Conservation (phyloP, 2,329 filamentous ascomycete species). For the Penicillium aurantiogriseum region DNA sequence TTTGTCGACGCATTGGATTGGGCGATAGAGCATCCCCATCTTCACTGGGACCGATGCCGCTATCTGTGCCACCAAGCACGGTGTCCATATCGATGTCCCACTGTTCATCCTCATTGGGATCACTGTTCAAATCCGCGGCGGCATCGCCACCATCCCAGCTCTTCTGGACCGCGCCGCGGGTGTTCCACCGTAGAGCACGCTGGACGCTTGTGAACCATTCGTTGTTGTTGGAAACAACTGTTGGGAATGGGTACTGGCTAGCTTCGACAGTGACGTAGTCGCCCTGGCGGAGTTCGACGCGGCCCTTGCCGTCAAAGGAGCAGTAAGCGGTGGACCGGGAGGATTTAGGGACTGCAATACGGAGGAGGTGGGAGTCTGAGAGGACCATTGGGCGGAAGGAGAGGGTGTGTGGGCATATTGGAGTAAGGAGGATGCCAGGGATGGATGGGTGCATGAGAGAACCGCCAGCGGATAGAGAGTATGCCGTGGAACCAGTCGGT, state of each 20-base stretch:
- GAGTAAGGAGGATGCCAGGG: constrained; percentile 91
- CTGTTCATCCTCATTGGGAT: constrained; percentile 58
- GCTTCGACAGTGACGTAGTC: constrained; percentile 96
- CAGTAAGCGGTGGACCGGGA: constrained; percentile 94
- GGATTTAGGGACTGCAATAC: constrained; percentile 78
- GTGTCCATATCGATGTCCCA: constrained; percentile 94
- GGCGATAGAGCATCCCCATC: constrained; percentile 59
- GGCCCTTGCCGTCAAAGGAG: constrained; percentile 95
- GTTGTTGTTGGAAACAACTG: constrained; percentile 80
- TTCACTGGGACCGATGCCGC: constrained; percentile 60
- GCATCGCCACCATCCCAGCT: constrained; percentile 60
- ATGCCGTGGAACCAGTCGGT: constrained; percentile 90
- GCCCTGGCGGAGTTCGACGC: constrained; percentile 86
- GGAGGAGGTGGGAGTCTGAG: constrained; percentile 88
- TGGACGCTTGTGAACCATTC: constrained; percentile 98
- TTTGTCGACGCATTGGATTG: constrained; percentile 68
- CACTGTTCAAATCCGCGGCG: constrained; percentile 37
- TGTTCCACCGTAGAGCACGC: constrained; percentile 92
- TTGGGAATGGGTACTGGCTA: constrained; percentile 95
- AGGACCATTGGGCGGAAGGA: constrained; percentile 98
- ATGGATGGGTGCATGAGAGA: constrained; percentile 96
- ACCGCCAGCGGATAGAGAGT: constrained; percentile 92
- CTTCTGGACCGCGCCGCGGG: constrained; percentile 86
- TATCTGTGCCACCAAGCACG: constrained; percentile 43
- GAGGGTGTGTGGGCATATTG: constrained; percentile 94